Evolutionary conservation across 2,329 filamentous ascomycete species (phyloP), one percentile per base, ranked within the genome.

Genomic region (Talaromyces sp.): DNA sequence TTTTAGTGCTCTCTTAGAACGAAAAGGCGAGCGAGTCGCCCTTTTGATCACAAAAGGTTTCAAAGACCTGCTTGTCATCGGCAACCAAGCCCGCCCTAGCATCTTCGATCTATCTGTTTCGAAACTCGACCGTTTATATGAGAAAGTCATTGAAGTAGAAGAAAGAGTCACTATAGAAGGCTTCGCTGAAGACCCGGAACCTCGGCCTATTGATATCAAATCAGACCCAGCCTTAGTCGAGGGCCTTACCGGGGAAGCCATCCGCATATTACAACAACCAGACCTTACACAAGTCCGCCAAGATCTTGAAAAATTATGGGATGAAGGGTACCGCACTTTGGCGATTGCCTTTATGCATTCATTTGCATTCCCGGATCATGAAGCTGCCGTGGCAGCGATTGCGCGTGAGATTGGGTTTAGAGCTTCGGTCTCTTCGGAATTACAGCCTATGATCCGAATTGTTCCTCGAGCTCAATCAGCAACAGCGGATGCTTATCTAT

Each of bases 31-130:
- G 78, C 86, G 86, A 70, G 92, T 93, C 72, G 92, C 90, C 11
- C 85, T 96, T 78, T 85, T 96, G 0, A 90, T 94, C 14, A 96
- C 92, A 1, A 89, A 88, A 70, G 92, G 92, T 0, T 96, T 96
- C 81, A 88, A 86, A 68, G 92, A 96, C 75, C 92, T 91, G 68
- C 80, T 96, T 31, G 85, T 87, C 39, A 96, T 96, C 73, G 92
- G 92, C n/a, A 95, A 95, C 76, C 92, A 96, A 80, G 90, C 89
- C 27, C 83, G 92, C 52, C 93, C 92, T 27, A 89, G 89, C 73
- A 94, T 96, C 67, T 96, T 96, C 72, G 92, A 95, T 72, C 81
- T 96, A 56, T 90, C 89, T 24, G 94, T 96, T 69, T 83, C 85
- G 69, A 93, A 93, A 75, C 91, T 92, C 0, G 91, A 94, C 35